These are phyloP conservation scores for Flaveria sonorensis DNA, from an alignment of 129 eudicot species.

Conservation along the genomic window DNA sequence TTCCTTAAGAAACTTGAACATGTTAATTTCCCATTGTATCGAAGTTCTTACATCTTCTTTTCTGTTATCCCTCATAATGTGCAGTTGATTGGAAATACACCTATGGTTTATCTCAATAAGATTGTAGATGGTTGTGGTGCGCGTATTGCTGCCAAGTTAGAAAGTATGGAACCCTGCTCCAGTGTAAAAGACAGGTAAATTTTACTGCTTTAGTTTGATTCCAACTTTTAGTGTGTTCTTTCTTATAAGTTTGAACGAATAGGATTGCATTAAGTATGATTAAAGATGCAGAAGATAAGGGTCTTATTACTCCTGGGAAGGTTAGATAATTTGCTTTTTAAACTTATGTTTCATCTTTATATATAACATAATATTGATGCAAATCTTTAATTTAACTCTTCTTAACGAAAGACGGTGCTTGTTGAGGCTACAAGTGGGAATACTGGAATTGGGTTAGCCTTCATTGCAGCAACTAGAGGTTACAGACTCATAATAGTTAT, in stretches of 20 bases:
- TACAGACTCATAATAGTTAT: constrained; percentile 10
- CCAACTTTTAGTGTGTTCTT: not conserved
- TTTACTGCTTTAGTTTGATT: not conserved
- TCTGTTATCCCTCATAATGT: not conserved
- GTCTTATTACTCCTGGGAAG: constrained; percentile 34
- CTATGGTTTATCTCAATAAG: constrained; percentile 70
- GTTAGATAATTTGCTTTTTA: not conserved
- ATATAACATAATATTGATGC: not conserved
- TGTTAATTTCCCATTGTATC: not conserved
- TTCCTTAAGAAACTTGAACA: constrained; percentile 7
- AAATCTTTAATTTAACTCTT: not conserved
- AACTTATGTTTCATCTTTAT: not conserved
- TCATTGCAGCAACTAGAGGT: constrained; percentile 11
- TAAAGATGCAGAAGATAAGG: constrained; percentile 78
- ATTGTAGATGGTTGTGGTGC: constrained; percentile 68
- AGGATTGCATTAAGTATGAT: constrained; percentile 43
- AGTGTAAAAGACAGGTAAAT: constrained; percentile 73
- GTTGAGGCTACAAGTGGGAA: constrained; percentile 25
- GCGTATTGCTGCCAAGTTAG: constrained; percentile 67
- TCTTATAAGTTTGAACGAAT: constrained; percentile 3
- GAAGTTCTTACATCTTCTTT: not conserved
- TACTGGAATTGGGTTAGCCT: constrained; percentile 22
- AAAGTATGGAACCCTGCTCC: constrained; percentile 71
- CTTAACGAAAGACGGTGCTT: constrained; percentile 10
- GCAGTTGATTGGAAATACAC: constrained; percentile 73